Conservation (phyloP, 495 filamentous ascomycete genomes). For the Friedmanniomyces simplex region DNA sequence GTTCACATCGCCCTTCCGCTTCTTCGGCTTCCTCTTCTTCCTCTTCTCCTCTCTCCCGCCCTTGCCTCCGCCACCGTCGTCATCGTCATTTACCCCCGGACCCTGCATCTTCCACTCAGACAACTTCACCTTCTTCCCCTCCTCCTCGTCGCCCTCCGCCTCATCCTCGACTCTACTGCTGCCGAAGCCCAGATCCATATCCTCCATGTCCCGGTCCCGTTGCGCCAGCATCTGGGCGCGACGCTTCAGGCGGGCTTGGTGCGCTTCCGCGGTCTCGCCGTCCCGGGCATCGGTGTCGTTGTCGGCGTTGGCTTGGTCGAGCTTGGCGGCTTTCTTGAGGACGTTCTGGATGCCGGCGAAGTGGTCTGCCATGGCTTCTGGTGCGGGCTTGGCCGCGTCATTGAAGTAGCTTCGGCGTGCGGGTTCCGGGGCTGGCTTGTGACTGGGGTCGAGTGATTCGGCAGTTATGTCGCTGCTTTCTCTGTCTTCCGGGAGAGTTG, state of each 20-base stretch:
- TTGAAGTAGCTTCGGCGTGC: conserved; percentile 52
- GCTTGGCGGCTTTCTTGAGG: conserved; percentile 68
- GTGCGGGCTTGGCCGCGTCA: conserved; percentile 27
- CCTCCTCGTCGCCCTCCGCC: conserved; percentile 63
- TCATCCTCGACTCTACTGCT: conserved; percentile 71
- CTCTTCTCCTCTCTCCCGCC: conserved; percentile 41
- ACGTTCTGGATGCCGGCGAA: conserved; percentile 68
- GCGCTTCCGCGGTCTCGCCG: conserved; percentile 40
- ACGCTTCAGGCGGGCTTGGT: conserved; percentile 38
- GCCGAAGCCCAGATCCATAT: conserved; percentile 92
- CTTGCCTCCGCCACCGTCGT: conserved; percentile 39
- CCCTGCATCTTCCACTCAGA: conserved; percentile 47
- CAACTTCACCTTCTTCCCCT: conserved; percentile 48
- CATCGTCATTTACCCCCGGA: conserved; percentile 38
- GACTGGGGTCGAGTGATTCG: background rate
- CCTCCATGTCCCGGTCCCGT: conserved; percentile 73
- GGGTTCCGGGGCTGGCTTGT: conserved; percentile 26
- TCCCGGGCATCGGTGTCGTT: conserved; percentile 37
- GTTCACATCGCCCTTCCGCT: conserved; percentile 76
- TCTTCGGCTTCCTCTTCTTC: conserved; percentile 75
- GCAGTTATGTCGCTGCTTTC: background rate
- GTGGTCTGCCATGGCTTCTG: conserved; percentile 31
- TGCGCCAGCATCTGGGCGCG: conserved; percentile 65
- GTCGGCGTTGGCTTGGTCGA: conserved; percentile 45
- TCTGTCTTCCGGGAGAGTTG: background rate